Base-by-base conservation (phyloP, 768 basidiomycete species). In the Boletus rubroflammeus region DNA sequence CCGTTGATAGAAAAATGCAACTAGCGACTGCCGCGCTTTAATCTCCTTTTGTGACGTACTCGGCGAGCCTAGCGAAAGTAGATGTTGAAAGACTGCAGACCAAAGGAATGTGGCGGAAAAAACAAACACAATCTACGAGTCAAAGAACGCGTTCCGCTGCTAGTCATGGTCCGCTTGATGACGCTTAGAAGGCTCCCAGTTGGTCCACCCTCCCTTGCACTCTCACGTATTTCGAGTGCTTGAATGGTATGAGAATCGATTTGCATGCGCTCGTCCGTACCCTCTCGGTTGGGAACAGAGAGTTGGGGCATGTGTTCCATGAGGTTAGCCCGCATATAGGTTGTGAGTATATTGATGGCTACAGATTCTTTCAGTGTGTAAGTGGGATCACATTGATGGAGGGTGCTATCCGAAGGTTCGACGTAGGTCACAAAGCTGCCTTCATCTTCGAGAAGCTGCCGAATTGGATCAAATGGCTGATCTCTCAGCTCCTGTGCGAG, bases 161-260 rank as follows among this genome's bases (percentile, higher is more conserved):
- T 82, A 1, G 93, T 93, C 8, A 81, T 74, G 0, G 93, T 95
- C 43, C 88, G 79, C 64, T 86, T 91, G 52, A 93, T 76, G 31
- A 80, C 81, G 60, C 82, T 86, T 31, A 93, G 62, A 51, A 95
- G 75, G 62, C 85, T 91, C 5, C 93, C 93, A 52, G 79, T 81
- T 11, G 73, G 67, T 0, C 89, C 84, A 0, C 89, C 88, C 62
- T 93, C 90, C 29, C 83, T 76, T 26, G 83, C 78, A 29, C 78
- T 80, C 72, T 93, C 90, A 23, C 84, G 78, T 49, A 95, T 86
- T 68, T 95, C 93, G 42, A 94, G 80, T n/a, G 88, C 86, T 66
- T 88, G 86, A 69, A 93, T 86, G 1, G 93, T 93, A 66, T 93
- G 85, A 5, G 88, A 80, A 65, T 95, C 93, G 52, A 95, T 90